Evolutionary conservation across 2,329 filamentous ascomycete genomes (phyloP), one percentile per base, ranked within the genome.

Genomic region (Tympanopsis confertula): DNA sequence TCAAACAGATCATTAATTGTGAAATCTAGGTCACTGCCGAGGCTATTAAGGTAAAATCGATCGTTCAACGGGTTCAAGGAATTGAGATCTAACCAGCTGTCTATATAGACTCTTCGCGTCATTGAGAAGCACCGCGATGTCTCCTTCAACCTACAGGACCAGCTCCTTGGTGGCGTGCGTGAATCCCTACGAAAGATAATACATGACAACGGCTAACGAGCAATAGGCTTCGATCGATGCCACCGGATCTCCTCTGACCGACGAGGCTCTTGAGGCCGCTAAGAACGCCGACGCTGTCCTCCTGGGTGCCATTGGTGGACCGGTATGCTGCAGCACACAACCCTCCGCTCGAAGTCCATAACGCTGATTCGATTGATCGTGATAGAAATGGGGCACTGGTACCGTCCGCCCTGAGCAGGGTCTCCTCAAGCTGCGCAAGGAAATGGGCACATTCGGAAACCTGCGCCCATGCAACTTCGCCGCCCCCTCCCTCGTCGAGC

Each of bases 381-480:
- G 7, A 13, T 15, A 33, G 30, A 33, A 95, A 86, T 96, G 88
- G 86, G 88, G 88, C 43, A 91, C 86, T 20, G 86, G 85, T 47
- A 64, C 78, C 41, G 82, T 95, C 45, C 85, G 88, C 33, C 89
- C 89, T 2, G 89, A 96, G 60, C 86, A 95, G 64, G 89, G 89
- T 43, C 78, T 96, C 51, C 80, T 96, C 44, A 75, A 69, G 48
- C 83, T 96, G 38, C 86, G 89, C 64, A 95, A 93, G 64, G 85
- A 95, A 63, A 84, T 96, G 71, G 73, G 74, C 54, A 86, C 89
- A 40, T 96, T 93, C 63, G 89, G 88, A 50, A 96, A 96, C 74
- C 78, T 96, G 41, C 82, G 89, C 4, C 89, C 88, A 7, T 96
- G 89, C 72, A 93, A 85, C 72, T 96, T 98, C 66, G 86, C 86